These are phyloP conservation scores for Penicillium brevicompactum DNA, from an alignment of 2,329 filamentous ascomycete genomes.

Conservation along the genomic window DNA sequence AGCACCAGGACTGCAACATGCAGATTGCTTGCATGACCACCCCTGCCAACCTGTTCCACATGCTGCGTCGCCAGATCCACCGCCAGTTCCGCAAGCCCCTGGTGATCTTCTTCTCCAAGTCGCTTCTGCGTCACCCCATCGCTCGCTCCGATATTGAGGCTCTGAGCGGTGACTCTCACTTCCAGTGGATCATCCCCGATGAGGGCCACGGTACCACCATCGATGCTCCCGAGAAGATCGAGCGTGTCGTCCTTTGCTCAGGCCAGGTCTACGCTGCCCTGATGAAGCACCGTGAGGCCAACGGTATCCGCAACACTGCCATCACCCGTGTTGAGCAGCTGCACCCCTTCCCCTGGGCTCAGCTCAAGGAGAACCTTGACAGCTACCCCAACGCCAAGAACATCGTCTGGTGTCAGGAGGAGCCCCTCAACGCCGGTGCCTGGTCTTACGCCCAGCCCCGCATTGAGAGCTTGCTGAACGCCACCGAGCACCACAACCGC, in stretches of 20 bases:
- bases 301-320: constrained; percentile 85
- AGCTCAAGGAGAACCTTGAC: constrained; percentile 95
- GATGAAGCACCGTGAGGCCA: constrained; percentile 84
- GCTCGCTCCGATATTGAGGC: constrained; percentile 88
- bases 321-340: constrained; percentile 96
- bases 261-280: constrained; percentile 93
- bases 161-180: constrained; percentile 87
- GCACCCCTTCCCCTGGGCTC: constrained; percentile 98
- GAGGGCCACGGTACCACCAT: constrained; percentile 78
- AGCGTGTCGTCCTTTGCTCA: constrained; percentile 90
- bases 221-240: constrained; percentile 79
- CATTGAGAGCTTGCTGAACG: constrained; percentile 92
- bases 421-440: constrained; percentile 93
- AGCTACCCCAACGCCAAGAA: constrained; percentile 96
- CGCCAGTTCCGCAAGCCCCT: constrained; percentile 98
- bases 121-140: constrained; percentile 88
- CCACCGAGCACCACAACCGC: constrained; percentile 89
- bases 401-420: constrained; percentile 96
- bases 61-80: constrained; percentile 96
- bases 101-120: constrained; percentile 98
- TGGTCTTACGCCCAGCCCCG: constrained; percentile 98
- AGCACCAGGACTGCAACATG: constrained; percentile 99
- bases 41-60: constrained; percentile 94
- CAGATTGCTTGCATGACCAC: constrained; percentile 98
- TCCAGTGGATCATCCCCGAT: constrained; percentile 95